These are phyloP conservation scores for Pleurotus tuber-regium DNA, from an alignment of 768 basidiomycete genomes.

Conservation along the genomic window DNA sequence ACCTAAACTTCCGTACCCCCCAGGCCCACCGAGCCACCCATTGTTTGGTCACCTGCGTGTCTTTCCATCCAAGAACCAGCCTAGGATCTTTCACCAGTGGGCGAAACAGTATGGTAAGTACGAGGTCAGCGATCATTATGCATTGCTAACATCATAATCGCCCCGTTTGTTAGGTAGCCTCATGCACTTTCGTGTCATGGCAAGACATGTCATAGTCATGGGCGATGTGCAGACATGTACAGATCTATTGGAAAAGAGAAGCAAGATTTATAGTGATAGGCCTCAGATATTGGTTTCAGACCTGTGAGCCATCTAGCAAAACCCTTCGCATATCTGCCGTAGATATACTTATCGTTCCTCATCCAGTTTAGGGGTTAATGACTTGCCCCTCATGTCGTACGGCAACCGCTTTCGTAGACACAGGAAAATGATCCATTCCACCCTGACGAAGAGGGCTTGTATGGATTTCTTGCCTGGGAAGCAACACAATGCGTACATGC, in stretches of 20 bases:
- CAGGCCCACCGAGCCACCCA: conserved; percentile 43
- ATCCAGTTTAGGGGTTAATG: background rate
- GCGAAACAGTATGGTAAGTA: conserved; percentile 39
- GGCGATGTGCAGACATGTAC: background rate
- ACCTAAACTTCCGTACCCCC: conserved; percentile 36
- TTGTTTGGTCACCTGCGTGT: conserved; percentile 48
- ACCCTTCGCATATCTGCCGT: background rate
- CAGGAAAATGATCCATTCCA: conserved; percentile 47
- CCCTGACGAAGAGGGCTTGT: conserved; percentile 42
- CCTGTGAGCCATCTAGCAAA: conserved; percentile 41
- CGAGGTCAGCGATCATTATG: background rate
- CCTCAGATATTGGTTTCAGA: conserved; percentile 41
- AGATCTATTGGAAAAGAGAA: conserved; percentile 3
- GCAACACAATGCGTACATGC: conserved; percentile 35
- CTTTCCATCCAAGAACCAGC: conserved; percentile 36
- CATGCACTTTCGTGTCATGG: background rate
- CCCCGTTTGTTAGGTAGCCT: too few species aligned
- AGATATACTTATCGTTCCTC: background rate
- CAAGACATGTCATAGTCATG: background rate
- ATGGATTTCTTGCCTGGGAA: conserved; percentile 37
- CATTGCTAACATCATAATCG: too few species aligned
- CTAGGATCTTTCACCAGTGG: conserved; percentile 39
- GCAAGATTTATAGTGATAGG: background rate
- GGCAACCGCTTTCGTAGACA: conserved; percentile 50
- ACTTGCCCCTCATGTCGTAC: conserved; percentile 4